Evolutionary conservation across 768 basidiomycete genomes (phyloP), one percentile per base, ranked within the genome.

Genomic region (Tylopilus sp.): DNA sequence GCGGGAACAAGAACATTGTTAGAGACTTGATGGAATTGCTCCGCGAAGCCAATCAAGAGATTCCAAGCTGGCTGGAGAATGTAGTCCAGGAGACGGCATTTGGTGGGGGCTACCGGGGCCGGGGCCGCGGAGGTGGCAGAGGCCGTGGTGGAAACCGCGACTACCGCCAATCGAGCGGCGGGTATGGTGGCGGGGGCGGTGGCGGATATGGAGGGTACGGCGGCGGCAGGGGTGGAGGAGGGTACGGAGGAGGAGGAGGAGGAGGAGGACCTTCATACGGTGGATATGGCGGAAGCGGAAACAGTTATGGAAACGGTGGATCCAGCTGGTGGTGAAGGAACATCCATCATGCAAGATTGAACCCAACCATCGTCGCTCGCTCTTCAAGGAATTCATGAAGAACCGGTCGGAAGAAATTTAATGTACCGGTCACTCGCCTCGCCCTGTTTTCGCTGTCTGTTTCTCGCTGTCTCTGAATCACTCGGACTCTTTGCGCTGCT

Each of bases 41-140:
- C 21, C 82, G 90, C 47, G 95, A 99, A 72, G 95, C 95, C 44
- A 95, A 98, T 69, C 94, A 97, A 68, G 93, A 95, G 44, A 88
- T 94, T 51, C 97, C 97, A 1, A 47, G 66, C 3, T 99, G 95
- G 94, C 77, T 99, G 47, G 90, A 94, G 65, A 82, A 86, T 11
- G 84, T 98, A 52, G 83, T 85, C 5, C 81, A 85, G 49, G 95
- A 98, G 71, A 76, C 81, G 26, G 79, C 87, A 47, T 91, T 89
- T 65, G 86, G 86, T 36, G 71, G 76, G 28, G 72, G 76, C 45
- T 70, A 71, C 61, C 63, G 81, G 28, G 77, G 85, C 25, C 78
- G 89, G 50, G 84, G 85, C 21, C 69, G 82, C 30, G 72, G 76
- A 21, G 67, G 67, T 43, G 71, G 68, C 11, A 65, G 63, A 35